These are phyloP conservation scores for Flaveria trinervia DNA, from an alignment of 129 eudicot species.

Conservation along the genomic window DNA sequence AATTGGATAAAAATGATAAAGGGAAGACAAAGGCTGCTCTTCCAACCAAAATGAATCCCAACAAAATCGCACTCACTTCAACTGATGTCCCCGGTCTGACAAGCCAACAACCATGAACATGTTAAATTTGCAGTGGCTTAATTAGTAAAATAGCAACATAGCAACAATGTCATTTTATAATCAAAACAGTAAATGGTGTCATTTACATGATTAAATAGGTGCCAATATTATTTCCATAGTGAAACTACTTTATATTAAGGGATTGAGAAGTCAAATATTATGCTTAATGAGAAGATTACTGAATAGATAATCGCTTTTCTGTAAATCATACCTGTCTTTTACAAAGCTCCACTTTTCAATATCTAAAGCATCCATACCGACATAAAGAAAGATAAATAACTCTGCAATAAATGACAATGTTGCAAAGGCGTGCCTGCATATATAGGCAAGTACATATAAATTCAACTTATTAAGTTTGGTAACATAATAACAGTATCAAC, in stretches of 20 bases:
- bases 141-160: not conserved
- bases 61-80: constrained; percentile 50
- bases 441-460: not conserved
- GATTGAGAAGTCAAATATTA: not conserved
- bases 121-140: constrained; percentile 5
- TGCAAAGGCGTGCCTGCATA: constrained; percentile 80
- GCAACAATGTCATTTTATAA: not conserved
- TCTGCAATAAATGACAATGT: constrained; percentile 82
- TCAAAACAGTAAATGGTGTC: not conserved
- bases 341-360: constrained; percentile 76
- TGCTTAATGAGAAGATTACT: not conserved
- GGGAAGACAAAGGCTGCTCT: constrained; percentile 81
- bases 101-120: constrained; percentile 20
- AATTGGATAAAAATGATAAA: constrained; percentile 62
- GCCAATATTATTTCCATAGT: constrained; percentile 5
- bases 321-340: constrained; percentile 52
- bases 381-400: constrained; percentile 74
- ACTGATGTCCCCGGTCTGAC: constrained; percentile 58
- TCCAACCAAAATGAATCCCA: constrained; percentile 60
- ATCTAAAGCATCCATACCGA: constrained; percentile 94
- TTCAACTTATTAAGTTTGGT: not conserved
- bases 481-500: constrained; percentile 2
- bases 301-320: not conserved
- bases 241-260: constrained; percentile 5
- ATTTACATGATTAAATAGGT: not conserved